Base-by-base conservation (phyloP, 768 basidiomycete genomes). In the Lentinus brumalis region DNA sequence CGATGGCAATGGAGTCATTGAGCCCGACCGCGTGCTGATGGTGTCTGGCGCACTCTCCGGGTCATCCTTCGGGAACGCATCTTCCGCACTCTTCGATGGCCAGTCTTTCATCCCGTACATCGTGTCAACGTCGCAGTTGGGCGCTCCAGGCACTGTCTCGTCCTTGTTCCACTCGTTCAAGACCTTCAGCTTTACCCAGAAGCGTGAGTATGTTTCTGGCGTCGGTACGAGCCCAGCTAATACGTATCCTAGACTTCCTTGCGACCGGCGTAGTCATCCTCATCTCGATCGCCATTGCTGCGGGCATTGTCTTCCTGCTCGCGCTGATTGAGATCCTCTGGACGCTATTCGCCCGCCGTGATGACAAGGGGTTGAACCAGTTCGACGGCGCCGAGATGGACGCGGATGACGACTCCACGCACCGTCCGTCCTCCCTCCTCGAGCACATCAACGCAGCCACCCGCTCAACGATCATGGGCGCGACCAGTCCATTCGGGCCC, bases 221-320 rank as follows among this genome's bases (percentile, higher is more conserved):
- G 4, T 9, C n/a, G 41, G 38, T 11, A 12, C 35, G 35, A 9
- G 26, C 18, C 26, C 68, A 47, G 53, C n/a, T 70, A 53, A 62
- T 63, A 35, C 42, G 40, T 46, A 54, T 10, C 35, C 9, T 66
- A 93, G 94, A 88, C 68, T 91, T 94, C 80, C 83, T 99, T 57
- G 93, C 96, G 0, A 85, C 86, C 26, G 97, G 96, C 1, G 83
- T 98, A 40, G 94, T 99, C 56, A 98, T 98, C 66, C 83, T 99
- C 46, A 95, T 99, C 66, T 96, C 95, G 2, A 97, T 99, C 64
- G 97, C 97, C 29, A 97, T 98, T 65, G 88, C 92, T 10, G 94
- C 95, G 15, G 97, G 96, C 16, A 85, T 98, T 21, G 90, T 96
- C 40, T 96, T 95, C 82, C 78, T 96, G 0, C 79, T 95, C 35